phyloP scores from a whole-genome alignment of 139 green algal species.

The Closterium sp. region DNA sequence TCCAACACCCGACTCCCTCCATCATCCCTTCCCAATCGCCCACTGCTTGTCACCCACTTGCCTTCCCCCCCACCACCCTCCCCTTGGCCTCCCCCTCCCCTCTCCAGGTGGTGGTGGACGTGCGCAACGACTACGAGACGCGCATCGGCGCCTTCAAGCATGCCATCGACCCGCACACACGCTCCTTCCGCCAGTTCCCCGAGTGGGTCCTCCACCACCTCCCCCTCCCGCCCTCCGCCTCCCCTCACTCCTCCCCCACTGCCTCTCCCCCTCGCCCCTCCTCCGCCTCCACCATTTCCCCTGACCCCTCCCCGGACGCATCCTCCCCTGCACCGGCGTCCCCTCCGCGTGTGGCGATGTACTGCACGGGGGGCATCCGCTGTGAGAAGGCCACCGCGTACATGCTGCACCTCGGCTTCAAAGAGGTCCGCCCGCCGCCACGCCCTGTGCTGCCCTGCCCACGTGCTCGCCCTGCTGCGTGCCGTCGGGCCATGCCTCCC shows the following conservation, averaged over 20 bases:
- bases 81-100: neutral
- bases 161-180: slow-evolving; percentile 37
- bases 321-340: neutral
- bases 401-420: slow-evolving; percentile 31
- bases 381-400: slow-evolving; percentile 51
- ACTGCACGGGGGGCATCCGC: slow-evolving; percentile 48
- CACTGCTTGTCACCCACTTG: too few species aligned
- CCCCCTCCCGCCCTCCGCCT: neutral
- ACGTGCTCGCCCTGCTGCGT: neutral
- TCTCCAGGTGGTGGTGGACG: slow-evolving; percentile 40
- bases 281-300: neutral
- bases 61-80: neutral
- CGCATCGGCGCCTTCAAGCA: slow-evolving; percentile 42
- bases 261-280: neutral
- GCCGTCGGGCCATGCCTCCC: too few species aligned
- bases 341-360: slow-evolving; percentile 39
- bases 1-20: neutral
- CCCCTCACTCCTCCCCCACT: neutral
- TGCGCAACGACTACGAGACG: slow-evolving; percentile 53
- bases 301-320: neutral
- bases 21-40: neutral
- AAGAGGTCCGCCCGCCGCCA: neutral
- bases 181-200: slow-evolving; percentile 45
- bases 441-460: neutral
- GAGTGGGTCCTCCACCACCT: slow-evolving; percentile 21